These are phyloP conservation scores for Sicyos edulis DNA, from an alignment of 306 rosid species.

Conservation along the genomic window DNA sequence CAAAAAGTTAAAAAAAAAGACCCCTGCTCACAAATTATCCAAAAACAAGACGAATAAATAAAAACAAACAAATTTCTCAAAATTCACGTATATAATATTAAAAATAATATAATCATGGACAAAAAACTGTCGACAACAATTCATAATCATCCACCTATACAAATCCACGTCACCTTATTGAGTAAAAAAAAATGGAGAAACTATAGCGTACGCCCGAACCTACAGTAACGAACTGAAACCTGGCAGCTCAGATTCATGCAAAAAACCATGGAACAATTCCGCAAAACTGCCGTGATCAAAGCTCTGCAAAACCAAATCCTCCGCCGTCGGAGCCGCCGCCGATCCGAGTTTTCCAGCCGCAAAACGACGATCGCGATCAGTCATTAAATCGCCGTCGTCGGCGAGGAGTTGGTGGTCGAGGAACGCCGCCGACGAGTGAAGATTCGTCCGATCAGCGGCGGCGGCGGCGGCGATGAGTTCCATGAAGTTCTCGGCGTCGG, in stretches of 20 bases:
- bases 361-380: not conserved
- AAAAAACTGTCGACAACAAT: not conserved
- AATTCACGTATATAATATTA: not conserved
- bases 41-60: too few species aligned
- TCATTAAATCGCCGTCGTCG: not conserved
- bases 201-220: not conserved
- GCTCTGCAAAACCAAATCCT: conserved; percentile 7
- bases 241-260: conserved; percentile 4
- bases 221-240: conserved; percentile 3
- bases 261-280: not conserved
- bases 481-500: conserved; percentile 53
- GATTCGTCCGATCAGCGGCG: not conserved
- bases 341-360: not conserved
- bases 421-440: not conserved
- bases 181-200: not conserved
- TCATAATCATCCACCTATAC: not conserved
- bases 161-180: not conserved
- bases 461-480: conserved; percentile 23
- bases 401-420: not conserved
- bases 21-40: too few species aligned
- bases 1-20: too few species aligned
- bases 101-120: not conserved
- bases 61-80: not conserved
- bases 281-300: conserved; percentile 4
- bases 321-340: not conserved